A percentile compares a stretch with the other conserved stretches of the same genome.
Conservation (phyloP, 2,329 filamentous ascomycete genomes). For the Diaporthe eres region DNA sequence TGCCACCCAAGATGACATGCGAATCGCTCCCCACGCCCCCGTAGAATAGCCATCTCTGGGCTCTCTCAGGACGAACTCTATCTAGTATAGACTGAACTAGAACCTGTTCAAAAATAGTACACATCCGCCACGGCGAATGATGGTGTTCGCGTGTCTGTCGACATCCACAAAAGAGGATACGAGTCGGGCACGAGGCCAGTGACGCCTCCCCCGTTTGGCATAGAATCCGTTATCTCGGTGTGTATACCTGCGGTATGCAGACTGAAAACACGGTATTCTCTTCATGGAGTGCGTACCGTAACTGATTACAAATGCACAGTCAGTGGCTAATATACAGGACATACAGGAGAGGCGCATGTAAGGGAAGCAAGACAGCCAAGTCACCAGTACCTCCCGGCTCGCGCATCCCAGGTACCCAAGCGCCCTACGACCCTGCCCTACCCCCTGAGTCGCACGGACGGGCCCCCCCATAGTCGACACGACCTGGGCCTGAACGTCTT, state of each 20-base stretch:
- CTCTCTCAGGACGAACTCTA: constrained; percentile 6
- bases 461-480: constrained; percentile 20
- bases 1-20: background rate
- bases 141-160: background rate
- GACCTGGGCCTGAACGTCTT: constrained; percentile 16
- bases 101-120: constrained; percentile 12
- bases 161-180: background rate
- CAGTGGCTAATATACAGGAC: background rate
- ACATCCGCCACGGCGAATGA: background rate
- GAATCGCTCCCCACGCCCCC: constrained; percentile 2
- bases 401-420: background rate
- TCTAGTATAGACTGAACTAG: background rate
- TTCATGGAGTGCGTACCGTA: background rate
- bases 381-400: background rate
- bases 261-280: background rate
- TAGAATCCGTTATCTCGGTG: background rate
- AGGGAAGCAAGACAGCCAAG: background rate
- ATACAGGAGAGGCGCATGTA: background rate
- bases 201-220: background rate
- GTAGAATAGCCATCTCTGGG: background rate
- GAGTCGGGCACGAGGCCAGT: background rate
- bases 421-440: constrained; percentile 11
- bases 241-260: background rate
- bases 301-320: background rate
- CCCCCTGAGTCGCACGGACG: constrained; percentile 30